A percentile compares a stretch with the other conserved stretches of the same genome.
phyloP scores from a whole-genome alignment of 257 asterid species.

The Lycium ferocissimum region DNA sequence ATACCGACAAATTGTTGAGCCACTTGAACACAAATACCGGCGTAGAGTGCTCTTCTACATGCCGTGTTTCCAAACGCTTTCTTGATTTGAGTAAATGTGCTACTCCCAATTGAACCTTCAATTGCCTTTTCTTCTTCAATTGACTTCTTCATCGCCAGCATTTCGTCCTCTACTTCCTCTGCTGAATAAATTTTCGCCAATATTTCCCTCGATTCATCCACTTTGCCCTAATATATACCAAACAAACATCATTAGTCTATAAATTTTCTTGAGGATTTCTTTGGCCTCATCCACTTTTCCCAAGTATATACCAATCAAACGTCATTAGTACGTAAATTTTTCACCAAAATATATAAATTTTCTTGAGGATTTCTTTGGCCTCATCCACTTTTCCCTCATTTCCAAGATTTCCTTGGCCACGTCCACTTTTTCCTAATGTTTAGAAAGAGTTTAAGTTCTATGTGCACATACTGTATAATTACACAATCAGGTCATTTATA shows the following conservation, averaged over 20 bases:
- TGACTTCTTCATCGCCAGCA: slow-evolving; percentile 41
- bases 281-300: background rate
- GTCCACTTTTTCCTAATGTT: background rate
- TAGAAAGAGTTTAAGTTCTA: background rate
- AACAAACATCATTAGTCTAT: background rate
- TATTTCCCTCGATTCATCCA: slow-evolving; percentile 45
- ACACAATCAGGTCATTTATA: background rate
- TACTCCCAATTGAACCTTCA: slow-evolving; percentile 32
- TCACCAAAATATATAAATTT: slow-evolving; percentile 32
- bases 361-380: slow-evolving; percentile 49
- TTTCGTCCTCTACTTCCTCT: slow-evolving; percentile 49
- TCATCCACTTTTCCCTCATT: slow-evolving; percentile 43
- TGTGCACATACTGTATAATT: background rate
- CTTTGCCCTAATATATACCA: slow-evolving; percentile 39
- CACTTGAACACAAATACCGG: slow-evolving; percentile 42
- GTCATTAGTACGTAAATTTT: no score
- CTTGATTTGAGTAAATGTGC: slow-evolving; percentile 28
- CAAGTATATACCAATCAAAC: no score
- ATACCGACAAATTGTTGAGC: slow-evolving; percentile 51
- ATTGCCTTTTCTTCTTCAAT: slow-evolving; percentile 38
- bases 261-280: background rate
- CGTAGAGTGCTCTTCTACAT: slow-evolving; percentile 40
- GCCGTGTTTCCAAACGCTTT: slow-evolving; percentile 11
- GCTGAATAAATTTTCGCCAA: slow-evolving; percentile 49
- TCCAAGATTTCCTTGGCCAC: background rate